These are phyloP conservation scores for Moniliophthora roreri DNA, from an alignment of 1,284 basidiomycete species.

Conservation along the genomic window DNA sequence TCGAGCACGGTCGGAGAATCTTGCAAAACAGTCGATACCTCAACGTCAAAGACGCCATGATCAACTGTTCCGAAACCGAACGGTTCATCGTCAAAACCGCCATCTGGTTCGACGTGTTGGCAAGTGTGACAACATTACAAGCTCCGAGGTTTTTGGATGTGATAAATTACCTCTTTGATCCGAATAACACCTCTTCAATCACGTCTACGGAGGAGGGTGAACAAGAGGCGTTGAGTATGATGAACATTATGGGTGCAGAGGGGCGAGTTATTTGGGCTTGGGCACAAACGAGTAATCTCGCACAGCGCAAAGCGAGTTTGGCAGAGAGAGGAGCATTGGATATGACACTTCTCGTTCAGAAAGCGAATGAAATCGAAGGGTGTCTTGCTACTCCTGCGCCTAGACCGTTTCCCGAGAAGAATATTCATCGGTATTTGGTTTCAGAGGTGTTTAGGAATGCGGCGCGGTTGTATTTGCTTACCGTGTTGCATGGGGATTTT, in stretches of 20 bases:
- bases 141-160: slow-evolving; percentile 56
- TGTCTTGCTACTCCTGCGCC: slow-evolving; percentile 4
- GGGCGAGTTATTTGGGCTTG: slow-evolving; percentile 75
- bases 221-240: slow-evolving; percentile 53
- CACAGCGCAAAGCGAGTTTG: slow-evolving; percentile 59
- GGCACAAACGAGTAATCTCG: slow-evolving; percentile 68
- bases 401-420: slow-evolving; percentile 8
- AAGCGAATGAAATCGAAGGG: slow-evolving; percentile 53
- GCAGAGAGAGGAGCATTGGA: slow-evolving; percentile 44
- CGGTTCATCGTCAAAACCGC: slow-evolving; percentile 77
- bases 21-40: slow-evolving; percentile 32
- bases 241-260: slow-evolving; percentile 83
- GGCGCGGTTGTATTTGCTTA: slow-evolving; percentile 68
- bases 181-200: slow-evolving; percentile 34
- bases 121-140: slow-evolving; percentile 63
- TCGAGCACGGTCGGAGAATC: slow-evolving; percentile 47
- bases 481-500: slow-evolving; percentile 67
- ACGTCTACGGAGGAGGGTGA: slow-evolving; percentile 29
- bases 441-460: slow-evolving; percentile 75
- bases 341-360: slow-evolving; percentile 55
- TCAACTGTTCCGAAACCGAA: slow-evolving; percentile 42
- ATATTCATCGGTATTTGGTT: slow-evolving; percentile 43
- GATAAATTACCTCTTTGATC: slow-evolving; percentile 58
- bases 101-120: slow-evolving; percentile 84
- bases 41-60: slow-evolving; percentile 47